Evolutionary conservation across 371 early-diverging fungal species (phyloP).

Genomic region (Mortierella sp.): DNA sequence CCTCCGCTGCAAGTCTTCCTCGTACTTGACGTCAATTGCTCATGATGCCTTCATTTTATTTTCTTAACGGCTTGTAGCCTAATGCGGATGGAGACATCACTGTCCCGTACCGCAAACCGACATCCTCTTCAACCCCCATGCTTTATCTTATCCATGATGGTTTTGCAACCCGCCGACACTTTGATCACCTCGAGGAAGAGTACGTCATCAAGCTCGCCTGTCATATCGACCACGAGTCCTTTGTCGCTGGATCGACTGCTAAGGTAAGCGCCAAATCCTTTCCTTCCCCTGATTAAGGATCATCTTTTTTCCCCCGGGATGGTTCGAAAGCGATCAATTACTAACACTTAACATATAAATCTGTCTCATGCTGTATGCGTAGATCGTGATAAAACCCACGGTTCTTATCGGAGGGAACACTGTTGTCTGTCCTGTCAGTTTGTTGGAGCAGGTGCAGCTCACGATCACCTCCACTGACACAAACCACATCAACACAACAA

Average conservation of each 20-base stretch:
- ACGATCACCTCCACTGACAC: constrained; percentile 48
- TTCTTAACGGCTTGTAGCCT: too few relatives aligned
- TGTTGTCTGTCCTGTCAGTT: constrained; percentile 42
- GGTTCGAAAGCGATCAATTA: too few relatives aligned
- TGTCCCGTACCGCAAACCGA: constrained; percentile 57
- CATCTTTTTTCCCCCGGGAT: too few relatives aligned
- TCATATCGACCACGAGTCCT: constrained; percentile 63
- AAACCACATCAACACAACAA: constrained; percentile 45
- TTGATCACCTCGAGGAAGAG: constrained; percentile 53
- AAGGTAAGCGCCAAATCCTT: constrained; percentile 46
- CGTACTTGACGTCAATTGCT: too few relatives aligned
- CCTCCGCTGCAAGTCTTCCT: background rate
- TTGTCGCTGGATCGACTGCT: constrained; percentile 56
- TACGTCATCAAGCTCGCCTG: constrained; percentile 57
- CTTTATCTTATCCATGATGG: constrained; percentile 57
- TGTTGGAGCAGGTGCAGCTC: constrained; percentile 58
- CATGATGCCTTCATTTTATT: too few relatives aligned
- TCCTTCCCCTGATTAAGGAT: background rate
- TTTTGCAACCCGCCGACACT: constrained; percentile 55
- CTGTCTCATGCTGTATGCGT: background rate
- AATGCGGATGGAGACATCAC: constrained; percentile 58
- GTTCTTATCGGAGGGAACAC: constrained; percentile 45
- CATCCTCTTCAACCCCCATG: constrained; percentile 3
- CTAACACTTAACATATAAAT: background rate
- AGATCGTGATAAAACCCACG: constrained; percentile 57